Percentiles rank a stretch among this genome's conserved stretches.
These are phyloP conservation scores for Tausonia pullulans DNA, from an alignment of 1,284 basidiomycete species.

Conservation along the genomic window DNA sequence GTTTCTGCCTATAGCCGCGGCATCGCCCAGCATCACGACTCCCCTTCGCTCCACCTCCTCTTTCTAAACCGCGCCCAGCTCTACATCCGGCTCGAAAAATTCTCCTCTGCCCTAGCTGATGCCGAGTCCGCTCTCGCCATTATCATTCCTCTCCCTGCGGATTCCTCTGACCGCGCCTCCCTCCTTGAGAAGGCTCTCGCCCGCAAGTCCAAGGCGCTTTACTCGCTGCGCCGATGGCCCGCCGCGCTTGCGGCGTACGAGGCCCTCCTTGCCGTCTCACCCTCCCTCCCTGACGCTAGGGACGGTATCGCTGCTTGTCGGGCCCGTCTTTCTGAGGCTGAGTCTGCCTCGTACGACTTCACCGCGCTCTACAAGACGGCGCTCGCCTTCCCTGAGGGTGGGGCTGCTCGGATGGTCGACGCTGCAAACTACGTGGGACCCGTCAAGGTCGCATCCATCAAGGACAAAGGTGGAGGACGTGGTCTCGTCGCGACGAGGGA, in stretches of 20 bases:
- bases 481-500: slow-evolving; percentile 12
- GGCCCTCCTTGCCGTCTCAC: not conserved
- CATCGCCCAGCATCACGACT: slow-evolving; percentile 4
- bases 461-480: slow-evolving; percentile 10
- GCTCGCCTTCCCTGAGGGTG: not conserved
- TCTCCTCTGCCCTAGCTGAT: slow-evolving; percentile 7
- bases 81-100: slow-evolving; percentile 5
- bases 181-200: slow-evolving; percentile 4
- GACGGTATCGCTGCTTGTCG: not conserved
- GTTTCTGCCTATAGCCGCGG: not conserved
- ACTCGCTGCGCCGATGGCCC: slow-evolving; percentile 11
- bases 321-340: slow-evolving; percentile 7
- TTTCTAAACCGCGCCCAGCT: slow-evolving; percentile 6
- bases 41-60: not conserved
- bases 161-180: not conserved
- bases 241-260: slow-evolving; percentile 4
- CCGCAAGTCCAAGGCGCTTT: slow-evolving; percentile 2
- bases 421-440: slow-evolving; percentile 13
- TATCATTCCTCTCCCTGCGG: not conserved
- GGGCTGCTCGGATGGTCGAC: slow-evolving; percentile 4
- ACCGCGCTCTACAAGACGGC: not conserved
- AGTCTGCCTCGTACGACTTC: slow-evolving; percentile 1
- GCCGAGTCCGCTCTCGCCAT: not conserved
- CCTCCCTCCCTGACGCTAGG: not conserved
- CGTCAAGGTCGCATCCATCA: slow-evolving; percentile 3